Evolutionary conservation across 495 filamentous ascomycete genomes (phyloP).

Genomic region (Aspergillus coremiiformis): DNA sequence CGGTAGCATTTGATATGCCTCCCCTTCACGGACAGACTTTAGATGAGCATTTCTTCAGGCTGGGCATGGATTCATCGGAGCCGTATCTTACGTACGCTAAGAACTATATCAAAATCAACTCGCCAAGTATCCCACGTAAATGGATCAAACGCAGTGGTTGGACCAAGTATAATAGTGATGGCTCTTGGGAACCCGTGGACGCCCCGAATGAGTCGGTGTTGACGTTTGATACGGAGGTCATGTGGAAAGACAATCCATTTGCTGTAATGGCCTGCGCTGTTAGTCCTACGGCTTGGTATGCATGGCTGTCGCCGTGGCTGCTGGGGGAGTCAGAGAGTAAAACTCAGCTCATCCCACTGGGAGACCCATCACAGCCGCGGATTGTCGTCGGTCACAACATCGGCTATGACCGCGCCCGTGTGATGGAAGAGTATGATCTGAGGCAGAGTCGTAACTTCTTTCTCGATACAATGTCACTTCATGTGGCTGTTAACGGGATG

Average conservation of each 20-base stretch:
- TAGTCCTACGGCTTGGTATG: constrained; percentile 86
- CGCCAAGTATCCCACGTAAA: constrained; percentile 67
- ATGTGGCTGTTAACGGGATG: constrained; percentile 98
- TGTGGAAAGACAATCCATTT: constrained; percentile 87
- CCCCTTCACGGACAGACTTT: constrained; percentile 68
- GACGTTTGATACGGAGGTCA: constrained; percentile 92
- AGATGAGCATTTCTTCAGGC: constrained; percentile 91
- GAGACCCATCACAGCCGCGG: constrained; percentile 58
- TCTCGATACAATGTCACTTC: constrained; percentile 96
- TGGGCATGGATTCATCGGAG: constrained; percentile 81
- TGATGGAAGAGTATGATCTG: constrained; percentile 83
- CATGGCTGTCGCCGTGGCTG: constrained; percentile 95
- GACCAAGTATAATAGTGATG: constrained; percentile 83
- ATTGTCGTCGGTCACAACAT: constrained; percentile 93
- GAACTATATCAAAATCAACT: constrained; percentile 55
- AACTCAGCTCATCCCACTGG: constrained; percentile 78
- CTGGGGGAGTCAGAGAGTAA: constrained; percentile 71
- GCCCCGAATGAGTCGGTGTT: constrained; percentile 74
- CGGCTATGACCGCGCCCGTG: constrained; percentile 85
- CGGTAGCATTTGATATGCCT: constrained; percentile 82
- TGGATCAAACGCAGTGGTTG: constrained; percentile 82
- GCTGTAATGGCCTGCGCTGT: constrained; percentile 95
- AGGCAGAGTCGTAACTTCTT: constrained; percentile 78
- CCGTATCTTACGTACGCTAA: constrained; percentile 76
- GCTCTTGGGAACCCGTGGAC: constrained; percentile 60